Evolutionary conservation across 2,329 filamentous ascomycete species (phyloP), one percentile per base, ranked within the genome.

Genomic region (Colletotrichum tabaci): DNA sequence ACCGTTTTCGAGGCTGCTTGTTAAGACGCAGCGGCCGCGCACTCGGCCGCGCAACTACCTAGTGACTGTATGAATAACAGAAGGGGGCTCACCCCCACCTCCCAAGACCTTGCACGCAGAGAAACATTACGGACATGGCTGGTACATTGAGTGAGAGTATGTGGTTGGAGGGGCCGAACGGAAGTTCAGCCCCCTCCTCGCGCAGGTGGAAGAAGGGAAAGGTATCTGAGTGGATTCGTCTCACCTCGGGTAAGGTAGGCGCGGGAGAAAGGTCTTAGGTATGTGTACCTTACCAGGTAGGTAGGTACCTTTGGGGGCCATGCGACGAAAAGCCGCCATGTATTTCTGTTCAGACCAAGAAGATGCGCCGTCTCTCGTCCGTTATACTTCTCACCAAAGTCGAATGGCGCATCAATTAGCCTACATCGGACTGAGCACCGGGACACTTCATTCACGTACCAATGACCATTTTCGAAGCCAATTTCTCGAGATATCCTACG

Each of bases 161-260:
- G 52, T 69, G 53, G 69, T 64, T 71, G 69, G 68, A 69, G 58
- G 53, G 69, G 65, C 63, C 53, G 66, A 60, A 64, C 60, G 69
- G 65, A 69, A 72, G 65, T 72, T 64, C 53, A 66, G 60, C 69
- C 42, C 46, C 44, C 46, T 61, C 65, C 47, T 64, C 49, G 69
- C 66, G 18, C 53, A 69, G 47, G 35, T 47, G 42, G 53, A 68
- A 60, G 46, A n/a, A 35, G 40, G 26, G 13, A 49, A 46, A 18
- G n/a, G 47, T 26, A 26, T 58, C 53, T 56, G 18, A 44, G 49
- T 49, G 55, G 55, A 60, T 66, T 49, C 62, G 23, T 71, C 67
- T 55, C 57, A 52, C 64, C 69, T 72, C 69, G 68, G 68, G 65
- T 60, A 61, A 55, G 23, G 26, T 23, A 44, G 44, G 46, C 44